A percentile compares a stretch with the other conserved stretches of the same genome.
phyloP scores from a whole-genome alignment of 768 basidiomycete genomes.

The Psilocybe cyanescens region DNA sequence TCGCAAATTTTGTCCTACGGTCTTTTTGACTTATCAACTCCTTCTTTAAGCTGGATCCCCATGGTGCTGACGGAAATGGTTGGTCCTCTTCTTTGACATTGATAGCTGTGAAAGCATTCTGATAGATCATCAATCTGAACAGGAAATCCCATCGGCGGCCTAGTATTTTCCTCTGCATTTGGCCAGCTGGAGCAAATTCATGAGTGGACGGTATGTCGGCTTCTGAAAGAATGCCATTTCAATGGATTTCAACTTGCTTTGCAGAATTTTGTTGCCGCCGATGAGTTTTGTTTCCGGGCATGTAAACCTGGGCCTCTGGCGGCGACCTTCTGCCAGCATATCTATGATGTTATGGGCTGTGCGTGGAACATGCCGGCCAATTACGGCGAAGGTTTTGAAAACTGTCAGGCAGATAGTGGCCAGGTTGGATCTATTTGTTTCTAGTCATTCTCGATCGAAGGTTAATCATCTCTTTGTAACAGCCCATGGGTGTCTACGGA shows the following conservation, averaged over 20 bases:
- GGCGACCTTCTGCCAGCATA: conserved; percentile 61
- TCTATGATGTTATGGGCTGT: conserved; percentile 60
- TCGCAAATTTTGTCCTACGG: background rate
- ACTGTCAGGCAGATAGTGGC: conserved; percentile 56
- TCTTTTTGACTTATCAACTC: background rate
- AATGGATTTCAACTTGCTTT: background rate
- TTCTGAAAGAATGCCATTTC: background rate
- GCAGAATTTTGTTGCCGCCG: conserved; percentile 64
- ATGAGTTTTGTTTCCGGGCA: conserved; percentile 74
- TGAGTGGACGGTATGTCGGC: conserved; percentile 68
- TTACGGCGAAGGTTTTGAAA: conserved; percentile 51
- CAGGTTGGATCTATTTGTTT: conserved; percentile 35
- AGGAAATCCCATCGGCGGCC: conserved; percentile 65
- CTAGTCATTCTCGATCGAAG: background rate
- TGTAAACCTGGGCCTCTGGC: conserved; percentile 59
- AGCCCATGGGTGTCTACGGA: conserved; percentile 75
- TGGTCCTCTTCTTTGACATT: conserved; percentile 13
- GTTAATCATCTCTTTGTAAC: conserved; percentile 3
- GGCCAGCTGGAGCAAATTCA: conserved; percentile 59
- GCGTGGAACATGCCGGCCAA: conserved; percentile 64
- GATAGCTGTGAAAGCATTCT: background rate
- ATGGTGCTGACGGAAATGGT: conserved; percentile 64
- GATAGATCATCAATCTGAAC: conserved; percentile 2
- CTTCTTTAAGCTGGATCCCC: conserved; percentile 59
- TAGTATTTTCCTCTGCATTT: conserved; percentile 78